Base-by-base conservation (phyloP, 805 yeast species). In the Metschnikowia reukaufii region DNA sequence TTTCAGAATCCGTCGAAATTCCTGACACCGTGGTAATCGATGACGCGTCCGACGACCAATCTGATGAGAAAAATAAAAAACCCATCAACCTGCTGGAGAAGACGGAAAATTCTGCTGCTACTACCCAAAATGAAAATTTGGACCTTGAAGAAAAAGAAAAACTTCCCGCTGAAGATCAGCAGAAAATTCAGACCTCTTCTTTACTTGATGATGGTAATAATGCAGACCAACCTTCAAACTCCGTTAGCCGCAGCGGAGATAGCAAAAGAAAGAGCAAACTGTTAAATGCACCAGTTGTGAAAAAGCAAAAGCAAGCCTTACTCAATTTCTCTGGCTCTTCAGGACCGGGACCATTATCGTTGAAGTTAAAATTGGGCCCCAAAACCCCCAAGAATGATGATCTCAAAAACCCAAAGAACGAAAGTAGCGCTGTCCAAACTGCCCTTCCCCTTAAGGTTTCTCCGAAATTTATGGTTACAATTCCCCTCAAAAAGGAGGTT, bases 401-500 rank as follows among this genome's bases (percentile, higher is more conserved):
- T 16, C 18, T 15, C 38, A 35, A 12, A 18, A 35, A 35, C 13
- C 25, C 25, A 19, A 16, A 18, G 27, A 35, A 15, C n/a, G n/a
- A n/a, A n/a, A n/a, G n/a, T n/a, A n/a, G n/a, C n/a, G n/a, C n/a
- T n/a, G n/a, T n/a, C n/a, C n/a, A n/a, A n/a, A n/a, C n/a, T n/a
- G n/a, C n/a, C 16, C 8, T 31, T 31, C 34, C n/a, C 34, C 34
- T 4, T 31, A 6, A 31, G 4, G 4, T 2, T 6, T 31, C 8
- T 16, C 30, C 30, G 12, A 40, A 32, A 16, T 36, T 40, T 23
- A 13, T 40, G 16, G 37, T 40, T 27, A 40, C 13, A 23, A 40
- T 40, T 20, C 43, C 43, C 13, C 9, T 40, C 20, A 32, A 32
- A 29, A 15, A 32, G 16, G 12, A 15, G n/a, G 21, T 15, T 7